phyloP scores from a whole-genome alignment of 345 rosid genomes.

The Citrus unshiu region DNA sequence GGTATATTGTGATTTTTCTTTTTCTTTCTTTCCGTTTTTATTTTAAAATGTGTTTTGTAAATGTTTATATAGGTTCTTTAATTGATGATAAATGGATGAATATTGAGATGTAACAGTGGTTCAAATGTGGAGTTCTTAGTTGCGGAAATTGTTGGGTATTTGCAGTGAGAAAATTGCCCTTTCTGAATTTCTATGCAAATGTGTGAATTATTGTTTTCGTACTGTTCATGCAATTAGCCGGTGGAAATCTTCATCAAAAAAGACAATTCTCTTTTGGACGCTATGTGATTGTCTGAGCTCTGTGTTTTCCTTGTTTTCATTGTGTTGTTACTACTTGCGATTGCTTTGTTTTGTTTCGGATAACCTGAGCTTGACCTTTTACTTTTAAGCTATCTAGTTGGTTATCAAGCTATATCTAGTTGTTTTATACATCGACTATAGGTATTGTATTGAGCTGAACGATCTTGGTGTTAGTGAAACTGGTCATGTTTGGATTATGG shows the following conservation, averaged over 20 bases:
- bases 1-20: neutral
- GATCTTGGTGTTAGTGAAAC: neutral
- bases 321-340: neutral
- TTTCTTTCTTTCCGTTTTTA: too few species aligned
- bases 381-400: neutral
- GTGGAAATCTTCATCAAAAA: neutral
- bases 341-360: neutral
- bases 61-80: neutral
- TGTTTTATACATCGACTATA: neutral
- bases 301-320: neutral
- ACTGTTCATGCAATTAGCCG: neutral
- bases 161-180: neutral
- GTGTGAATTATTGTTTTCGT: neutral
- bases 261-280: neutral
- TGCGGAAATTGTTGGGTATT: neutral
- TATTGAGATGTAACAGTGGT: neutral
- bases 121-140: neutral
- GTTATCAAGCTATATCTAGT: neutral
- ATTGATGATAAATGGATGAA: neutral
- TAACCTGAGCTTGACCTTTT: neutral
- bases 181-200: neutral
- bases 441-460: neutral
- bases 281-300: neutral
- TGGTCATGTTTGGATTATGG: neutral
- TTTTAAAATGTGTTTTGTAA: constrained; percentile 8